phyloP scores from a whole-genome alignment of 345 rosid genomes.

The Bruguiera parviflora region DNA sequence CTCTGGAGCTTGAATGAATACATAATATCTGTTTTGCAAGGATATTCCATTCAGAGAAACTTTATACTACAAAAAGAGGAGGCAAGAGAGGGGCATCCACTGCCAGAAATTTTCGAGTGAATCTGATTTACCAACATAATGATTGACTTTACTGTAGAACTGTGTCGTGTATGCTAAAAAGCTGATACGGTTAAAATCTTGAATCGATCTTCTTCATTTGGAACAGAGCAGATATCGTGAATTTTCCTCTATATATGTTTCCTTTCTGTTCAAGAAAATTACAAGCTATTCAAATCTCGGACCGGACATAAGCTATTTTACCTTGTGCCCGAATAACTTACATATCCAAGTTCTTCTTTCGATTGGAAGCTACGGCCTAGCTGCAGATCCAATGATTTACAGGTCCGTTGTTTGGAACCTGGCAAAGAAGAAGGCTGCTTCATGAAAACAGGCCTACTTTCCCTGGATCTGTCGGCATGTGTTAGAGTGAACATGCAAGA shows the following conservation, averaged over 20 bases:
- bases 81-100: no score
- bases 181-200: no score
- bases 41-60: no score
- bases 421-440: conserved; percentile 41
- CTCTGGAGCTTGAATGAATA: no score
- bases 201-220: no score
- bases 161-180: no score
- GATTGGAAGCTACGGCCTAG: conserved; percentile 50
- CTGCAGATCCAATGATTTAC: conserved; percentile 68
- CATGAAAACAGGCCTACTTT: conserved; percentile 31
- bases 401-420: conserved; percentile 41
- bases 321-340: not conserved
- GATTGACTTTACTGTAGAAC: no score
- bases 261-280: not conserved
- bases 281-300: not conserved
- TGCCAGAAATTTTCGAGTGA: no score
- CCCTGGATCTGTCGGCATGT: conserved; percentile 30
- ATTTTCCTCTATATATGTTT: not conserved
- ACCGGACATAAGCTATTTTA: not conserved
- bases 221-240: not conserved
- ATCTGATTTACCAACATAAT: no score
- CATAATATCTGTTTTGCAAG: no score
- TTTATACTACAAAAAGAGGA: no score
- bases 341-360: conserved; percentile 27
- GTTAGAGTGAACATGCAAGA: conserved; percentile 34